Evolutionary conservation across 1,139 yeast species (phyloP).

Genomic region (Sugiyamaella neomexicana): DNA sequence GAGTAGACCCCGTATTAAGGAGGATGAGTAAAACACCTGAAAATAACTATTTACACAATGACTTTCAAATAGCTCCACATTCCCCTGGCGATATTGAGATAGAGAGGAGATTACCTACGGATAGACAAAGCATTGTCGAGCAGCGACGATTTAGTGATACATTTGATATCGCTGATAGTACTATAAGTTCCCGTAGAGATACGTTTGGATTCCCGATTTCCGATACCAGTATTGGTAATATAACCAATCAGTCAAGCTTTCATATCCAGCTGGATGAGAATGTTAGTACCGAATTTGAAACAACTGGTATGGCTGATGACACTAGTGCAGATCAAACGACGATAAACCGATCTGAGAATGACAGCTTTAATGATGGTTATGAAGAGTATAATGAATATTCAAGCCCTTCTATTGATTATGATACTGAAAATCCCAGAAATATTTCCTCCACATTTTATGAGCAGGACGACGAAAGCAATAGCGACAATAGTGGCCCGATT

Average conservation of each 20-base stretch:
- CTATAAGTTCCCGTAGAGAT: slow-evolving; percentile 9
- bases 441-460: background rate
- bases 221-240: slow-evolving; percentile 11
- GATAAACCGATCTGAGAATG: background rate
- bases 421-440: background rate
- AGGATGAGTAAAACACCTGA: background rate
- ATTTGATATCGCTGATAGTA: slow-evolving; percentile 6
- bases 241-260: slow-evolving; percentile 5
- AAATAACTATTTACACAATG: background rate
- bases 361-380: slow-evolving; percentile 6
- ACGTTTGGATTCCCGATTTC: slow-evolving; percentile 13
- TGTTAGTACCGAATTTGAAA: slow-evolving; percentile 1
- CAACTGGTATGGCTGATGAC: background rate
- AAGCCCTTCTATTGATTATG: background rate
- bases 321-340: background rate
- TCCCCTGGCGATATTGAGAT: slow-evolving; percentile 5
- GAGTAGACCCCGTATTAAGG: slow-evolving; percentile 4
- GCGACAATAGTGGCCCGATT: slow-evolving; percentile 12
- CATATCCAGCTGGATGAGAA: slow-evolving; percentile 10
- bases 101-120: slow-evolving; percentile 3
- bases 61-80: background rate
- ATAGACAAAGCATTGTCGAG: slow-evolving; percentile 9
- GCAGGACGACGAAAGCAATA: slow-evolving; percentile 3
- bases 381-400: slow-evolving; percentile 12
- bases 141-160: slow-evolving; percentile 5